Evolutionary conservation across 208 protist species (phyloP), one percentile per base, ranked within the genome.

Genomic region (Plasmodiophora brassicae): DNA sequence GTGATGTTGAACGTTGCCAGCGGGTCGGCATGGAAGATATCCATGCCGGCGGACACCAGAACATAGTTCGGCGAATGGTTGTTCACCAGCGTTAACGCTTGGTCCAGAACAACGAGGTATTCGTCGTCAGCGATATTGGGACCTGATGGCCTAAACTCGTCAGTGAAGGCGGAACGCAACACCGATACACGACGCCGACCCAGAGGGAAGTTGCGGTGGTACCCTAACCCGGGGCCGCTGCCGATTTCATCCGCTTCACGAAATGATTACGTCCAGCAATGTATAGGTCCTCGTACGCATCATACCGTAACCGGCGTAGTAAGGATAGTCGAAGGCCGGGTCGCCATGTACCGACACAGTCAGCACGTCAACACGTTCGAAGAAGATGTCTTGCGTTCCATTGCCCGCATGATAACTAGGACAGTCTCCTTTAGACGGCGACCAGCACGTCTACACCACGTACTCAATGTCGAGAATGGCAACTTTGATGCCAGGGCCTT

Each of bases 401-500:
- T 78, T 78, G 20, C 65, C 65, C 32, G 65, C 65, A 78, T 78
- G 65, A 78, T 78, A 78, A 32, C 65, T 78, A 32, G 10, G 20
- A 38, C 20, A 14, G 20, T 36, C 65, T 5, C n/a, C 14, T 5
- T 32, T 38, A 32, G 32, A 32, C n/a, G n/a, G 5, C 20, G 41
- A 32, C 65, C 32, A 36, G 10, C 5, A 36, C 41, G 65, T 32
- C 20, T 38, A 78, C 41, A 38, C 20, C 25, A 78, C 65, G 5
- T 78, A 78, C 65, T 78, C 65, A 32, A 78, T 78, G n/a, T 78
- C 65, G n/a, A 78, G 5, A 38, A 78, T 78, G n/a, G 65, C 65
- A 8, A 78, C n/a, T 14, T 32, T n/a, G n/a, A n/a, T n/a, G n/a
- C 65, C 65, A 44, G 32, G 5, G n/a, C 10, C 32, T 8, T 78